Evolutionary conservation across 768 basidiomycete species (phyloP), one percentile per base, ranked within the genome.

Genomic region (Tylopilus balloui): DNA sequence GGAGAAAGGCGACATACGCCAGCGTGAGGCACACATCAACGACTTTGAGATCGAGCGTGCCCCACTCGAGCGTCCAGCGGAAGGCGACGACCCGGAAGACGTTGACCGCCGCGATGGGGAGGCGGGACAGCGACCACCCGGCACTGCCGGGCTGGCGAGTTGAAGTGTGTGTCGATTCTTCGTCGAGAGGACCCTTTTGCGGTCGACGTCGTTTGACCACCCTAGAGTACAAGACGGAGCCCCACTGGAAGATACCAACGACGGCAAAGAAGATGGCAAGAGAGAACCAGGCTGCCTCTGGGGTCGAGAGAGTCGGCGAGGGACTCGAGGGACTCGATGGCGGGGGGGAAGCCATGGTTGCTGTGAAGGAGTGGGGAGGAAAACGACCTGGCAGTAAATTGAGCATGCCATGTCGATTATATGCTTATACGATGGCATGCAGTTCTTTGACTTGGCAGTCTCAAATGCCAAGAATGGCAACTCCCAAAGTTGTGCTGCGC

Each of bases 11-110:
- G 15, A 78, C 62, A 53, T 83, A 83, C 3, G 57, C 64, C 27
- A 69, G 48, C 35, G 76, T 74, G 55, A 81, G 77, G 24, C 70
- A 45, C 3, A 79, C 47, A 44, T 83, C 80, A 1, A 70, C 65
- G 14, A 78, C 45, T n/a, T 38, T 68, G 41, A 42, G 73, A 66
- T 35, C 69, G 59, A 50, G 69, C 48, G 69, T 61, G 13, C 77
- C 78, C 19, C 79, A 65, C 14, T 75, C 69, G 29, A 81, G 50
- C 4, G 71, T 73, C 59, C 67, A 69, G 13, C 80, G 75, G 57
- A 80, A 81, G 7, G 73, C 72, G 17, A 75, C 48, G 19, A 79
- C 73, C 19, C 74, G 72, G 61, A 79, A 80, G 7, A 61, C 62
- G 12, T 78, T 71, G 28, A 70, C 60, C 19, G 70, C 24, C 2